Conservation (phyloP, 2,329 filamentous ascomycete species). For the Talaromyces sp. region DNA sequence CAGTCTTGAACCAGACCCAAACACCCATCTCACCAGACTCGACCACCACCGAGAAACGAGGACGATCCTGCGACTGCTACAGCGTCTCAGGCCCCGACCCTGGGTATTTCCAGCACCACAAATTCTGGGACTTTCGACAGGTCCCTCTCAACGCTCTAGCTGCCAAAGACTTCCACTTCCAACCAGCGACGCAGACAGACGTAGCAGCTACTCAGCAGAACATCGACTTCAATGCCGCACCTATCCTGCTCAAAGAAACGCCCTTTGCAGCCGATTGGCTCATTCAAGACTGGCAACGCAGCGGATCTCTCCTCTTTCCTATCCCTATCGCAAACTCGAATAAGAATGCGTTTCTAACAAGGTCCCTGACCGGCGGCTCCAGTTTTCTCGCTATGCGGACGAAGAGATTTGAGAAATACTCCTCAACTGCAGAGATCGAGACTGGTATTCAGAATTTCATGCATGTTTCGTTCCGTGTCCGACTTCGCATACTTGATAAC, state of each 20-base stretch:
- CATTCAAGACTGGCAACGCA: slow-evolving; percentile 47
- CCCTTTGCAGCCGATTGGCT: slow-evolving; percentile 39
- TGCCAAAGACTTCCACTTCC: slow-evolving; percentile 25
- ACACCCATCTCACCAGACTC: neutral
- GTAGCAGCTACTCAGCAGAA: slow-evolving; percentile 5
- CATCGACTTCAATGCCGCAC: slow-evolving; percentile 20
- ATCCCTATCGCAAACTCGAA: slow-evolving; percentile 46
- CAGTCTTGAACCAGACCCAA: neutral
- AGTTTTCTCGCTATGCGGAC: slow-evolving; percentile 50
- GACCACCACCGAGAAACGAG: neutral
- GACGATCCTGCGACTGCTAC: slow-evolving; percentile 47
- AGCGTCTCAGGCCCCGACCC: slow-evolving; percentile 42
- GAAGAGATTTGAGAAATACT: slow-evolving; percentile 41
- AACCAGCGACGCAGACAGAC: slow-evolving; percentile 19
- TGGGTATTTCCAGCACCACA: slow-evolving; percentile 51
- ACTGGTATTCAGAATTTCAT: slow-evolving; percentile 44
- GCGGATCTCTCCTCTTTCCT: slow-evolving; percentile 35
- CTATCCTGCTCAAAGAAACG: slow-evolving; percentile 32
- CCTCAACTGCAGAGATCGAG: slow-evolving; percentile 50
- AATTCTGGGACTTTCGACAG: slow-evolving; percentile 52
- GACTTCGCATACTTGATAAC: slow-evolving; percentile 42
- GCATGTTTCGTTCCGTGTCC: slow-evolving; percentile 49
- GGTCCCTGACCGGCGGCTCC: slow-evolving; percentile 23
- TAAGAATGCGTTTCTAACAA: slow-evolving; percentile 47
- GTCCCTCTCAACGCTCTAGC: slow-evolving; percentile 31